A percentile compares a stretch with the other conserved stretches of the same genome.
These are phyloP conservation scores for Camptophora hylomeconis DNA, from an alignment of 2,329 filamentous ascomycete genomes.

Conservation along the genomic window DNA sequence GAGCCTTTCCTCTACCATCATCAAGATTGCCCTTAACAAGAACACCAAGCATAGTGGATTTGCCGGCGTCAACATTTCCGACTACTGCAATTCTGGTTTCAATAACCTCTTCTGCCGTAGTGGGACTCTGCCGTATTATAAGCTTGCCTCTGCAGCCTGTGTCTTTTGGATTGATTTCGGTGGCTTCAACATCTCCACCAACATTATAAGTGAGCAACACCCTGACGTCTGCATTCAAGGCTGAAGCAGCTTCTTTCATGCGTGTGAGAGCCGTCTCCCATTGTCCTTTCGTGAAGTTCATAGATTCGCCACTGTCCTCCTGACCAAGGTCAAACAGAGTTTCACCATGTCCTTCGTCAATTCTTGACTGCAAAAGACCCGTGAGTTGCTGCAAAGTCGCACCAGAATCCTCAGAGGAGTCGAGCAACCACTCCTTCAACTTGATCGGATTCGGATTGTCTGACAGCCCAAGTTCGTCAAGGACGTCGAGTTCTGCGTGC, in stretches of 20 bases:
- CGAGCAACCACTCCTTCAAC: conserved; percentile 65
- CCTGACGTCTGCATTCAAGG: conserved; percentile 59
- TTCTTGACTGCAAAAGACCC: conserved; percentile 51
- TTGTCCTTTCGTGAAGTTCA: conserved; percentile 60
- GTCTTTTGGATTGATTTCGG: conserved; percentile 51
- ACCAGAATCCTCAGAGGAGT: conserved; percentile 40
- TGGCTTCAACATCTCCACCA: conserved; percentile 60
- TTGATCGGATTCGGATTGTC: conserved; percentile 56
- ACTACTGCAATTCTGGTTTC: conserved; percentile 95
- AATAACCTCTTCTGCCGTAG: conserved; percentile 71
- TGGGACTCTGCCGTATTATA: conserved; percentile 62
- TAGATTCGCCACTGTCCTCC: conserved; percentile 77
- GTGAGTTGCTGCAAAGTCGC: conserved; percentile 50
- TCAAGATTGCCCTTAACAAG: conserved; percentile 91
- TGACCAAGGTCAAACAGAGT: conserved; percentile 83
- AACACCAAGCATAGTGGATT: conserved; percentile 90
- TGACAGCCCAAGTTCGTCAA: conserved; percentile 62
- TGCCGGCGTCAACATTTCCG: conserved; percentile 93
- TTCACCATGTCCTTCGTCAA: conserved; percentile 79
- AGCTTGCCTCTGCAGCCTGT: conserved; percentile 74
- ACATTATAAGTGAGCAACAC: conserved; percentile 85
- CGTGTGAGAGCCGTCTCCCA: conserved; percentile 62
- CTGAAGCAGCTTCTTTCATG: conserved; percentile 51
- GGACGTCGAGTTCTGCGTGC: conserved; percentile 79
- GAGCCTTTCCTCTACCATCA: conserved; percentile 83